Evolutionary conservation across 805 yeast genomes (phyloP), one percentile per base, ranked within the genome.

Genomic region (Teunomyces lycoperdinae): DNA sequence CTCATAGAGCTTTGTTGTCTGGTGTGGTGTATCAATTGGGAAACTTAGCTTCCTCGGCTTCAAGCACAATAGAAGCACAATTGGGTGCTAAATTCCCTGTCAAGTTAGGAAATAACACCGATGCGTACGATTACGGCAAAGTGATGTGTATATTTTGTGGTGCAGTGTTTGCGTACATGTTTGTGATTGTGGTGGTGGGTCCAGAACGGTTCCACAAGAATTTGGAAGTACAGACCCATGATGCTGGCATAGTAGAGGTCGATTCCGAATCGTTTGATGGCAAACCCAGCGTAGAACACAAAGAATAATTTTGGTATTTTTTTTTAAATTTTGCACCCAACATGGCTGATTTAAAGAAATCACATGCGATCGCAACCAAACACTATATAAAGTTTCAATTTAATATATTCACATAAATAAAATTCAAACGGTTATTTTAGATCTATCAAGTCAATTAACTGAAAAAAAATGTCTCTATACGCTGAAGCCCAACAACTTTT

Each of bases 131-230:
- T 60, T 86, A 85, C 63, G 85, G 84, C n/a, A 78, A 77, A 56
- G 87, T 83, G 43, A 84, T 84, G 89, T 76, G 83, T 30, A 80
- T 83, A 43, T 80, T 84, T 60, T 80, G 81, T 74, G 87, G 84
- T 24, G 79, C 84, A 48, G 87, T 82, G 40, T 80, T 81, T 59
- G 80, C 71, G 8, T 80, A 71, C 57, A 63, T 80, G 44, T 54
- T 81, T 14, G 44, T 81, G 27, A 64, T 78, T 49, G 62, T 76
- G 9, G 58, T 81, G 45, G 53, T 79, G 11, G 89, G 89, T 3
- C 87, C 87, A 4, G 87, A 83, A 63, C 70, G 68, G 50, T 68
- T 67, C 60, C 73, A 70, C 54, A 61, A 68, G 50, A 67, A 68
- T 46, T 59, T 68, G 54, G 42, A 35, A 9, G 45, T 28, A 9